Evolutionary conservation across 78 protist genomes (phyloP).

Genomic region (Thecamonas trahens): DNA sequence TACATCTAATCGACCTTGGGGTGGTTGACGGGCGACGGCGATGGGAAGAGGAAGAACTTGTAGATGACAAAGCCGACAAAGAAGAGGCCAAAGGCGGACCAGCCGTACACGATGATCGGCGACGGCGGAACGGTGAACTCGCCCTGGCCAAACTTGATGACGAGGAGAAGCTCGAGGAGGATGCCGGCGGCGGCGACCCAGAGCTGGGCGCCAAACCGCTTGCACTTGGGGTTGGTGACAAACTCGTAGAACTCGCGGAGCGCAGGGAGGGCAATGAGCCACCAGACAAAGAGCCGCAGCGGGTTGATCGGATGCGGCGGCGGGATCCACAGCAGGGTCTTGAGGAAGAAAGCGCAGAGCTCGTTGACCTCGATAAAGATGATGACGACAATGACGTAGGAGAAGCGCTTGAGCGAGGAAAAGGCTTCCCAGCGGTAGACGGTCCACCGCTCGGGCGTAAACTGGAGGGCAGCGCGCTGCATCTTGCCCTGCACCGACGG

Average conservation of each 20-base stretch:
- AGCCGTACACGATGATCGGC: too few relatives aligned
- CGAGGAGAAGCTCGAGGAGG: conserved; percentile 33
- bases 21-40: too few relatives aligned
- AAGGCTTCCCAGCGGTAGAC: conserved; percentile 51
- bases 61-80: too few relatives aligned
- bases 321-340: conserved; percentile 61
- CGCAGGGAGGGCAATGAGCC: conserved; percentile 50
- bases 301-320: conserved; percentile 45
- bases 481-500: conserved; percentile 13
- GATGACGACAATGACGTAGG: conserved; percentile 17
- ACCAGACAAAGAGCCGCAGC: conserved; percentile 52
- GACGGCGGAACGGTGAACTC: too few relatives aligned
- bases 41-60: too few relatives aligned
- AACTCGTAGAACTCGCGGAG: conserved; percentile 60
- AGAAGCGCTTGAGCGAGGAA: conserved; percentile 37
- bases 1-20: too few relatives aligned
- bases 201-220: conserved; percentile 54
- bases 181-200: conserved; percentile 55
- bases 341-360: conserved; percentile 63
- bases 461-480: conserved; percentile 36
- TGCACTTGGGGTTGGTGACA: conserved; percentile 41
- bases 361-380: conserved; percentile 48
- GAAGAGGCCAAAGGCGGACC: too few relatives aligned
- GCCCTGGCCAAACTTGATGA: conserved; percentile 54
- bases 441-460: conserved; percentile 41